Evolutionary conservation across 192 early-diverging fungal species (phyloP).

Genomic region (Podila clonocystis): DNA sequence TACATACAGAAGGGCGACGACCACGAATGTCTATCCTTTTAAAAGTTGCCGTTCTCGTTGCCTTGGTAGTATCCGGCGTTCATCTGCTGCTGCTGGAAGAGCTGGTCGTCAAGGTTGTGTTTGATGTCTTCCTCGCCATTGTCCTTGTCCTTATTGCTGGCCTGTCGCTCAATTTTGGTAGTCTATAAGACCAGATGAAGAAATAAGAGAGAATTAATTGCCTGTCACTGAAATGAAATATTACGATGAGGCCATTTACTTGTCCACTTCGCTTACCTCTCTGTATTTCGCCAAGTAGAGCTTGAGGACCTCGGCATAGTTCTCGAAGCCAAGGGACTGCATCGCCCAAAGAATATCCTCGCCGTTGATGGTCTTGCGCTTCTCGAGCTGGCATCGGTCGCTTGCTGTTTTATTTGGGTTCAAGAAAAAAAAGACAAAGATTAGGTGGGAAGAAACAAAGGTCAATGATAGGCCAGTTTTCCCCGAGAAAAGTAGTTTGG

Average conservation of each 20-base stretch:
- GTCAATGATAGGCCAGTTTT: not conserved
- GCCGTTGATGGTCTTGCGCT: slow-evolving; percentile 98
- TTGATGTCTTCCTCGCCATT: slow-evolving; percentile 1
- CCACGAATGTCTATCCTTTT: not conserved
- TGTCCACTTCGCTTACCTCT: slow-evolving; percentile 69
- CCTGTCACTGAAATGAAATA: not conserved
- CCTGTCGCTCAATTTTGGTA: slow-evolving; percentile 1
- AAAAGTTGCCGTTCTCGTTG: slow-evolving; percentile 5
- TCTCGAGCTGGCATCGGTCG: slow-evolving; percentile 94
- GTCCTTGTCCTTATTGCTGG: slow-evolving; percentile 1
- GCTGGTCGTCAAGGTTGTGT: slow-evolving; percentile 1
- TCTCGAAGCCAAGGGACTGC: slow-evolving; percentile 98
- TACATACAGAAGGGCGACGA: too few species aligned
- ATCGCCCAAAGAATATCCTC: slow-evolving; percentile 99
- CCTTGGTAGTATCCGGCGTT: slow-evolving; percentile 3
- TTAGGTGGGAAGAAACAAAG: not conserved
- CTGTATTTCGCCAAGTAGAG: slow-evolving; percentile 91
- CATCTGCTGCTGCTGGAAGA: slow-evolving; percentile 4
- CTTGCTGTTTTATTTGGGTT: slow-evolving; percentile 64
- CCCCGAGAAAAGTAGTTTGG: too few species aligned
- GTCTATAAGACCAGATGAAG: not conserved
- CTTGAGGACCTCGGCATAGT: slow-evolving; percentile 91
- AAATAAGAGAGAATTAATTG: not conserved
- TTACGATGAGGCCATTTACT: not conserved
- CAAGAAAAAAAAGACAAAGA: slow-evolving; percentile 12